Base-by-base conservation (phyloP, 495 filamentous ascomycete genomes). In the Aspergillus heteromorphus region DNA sequence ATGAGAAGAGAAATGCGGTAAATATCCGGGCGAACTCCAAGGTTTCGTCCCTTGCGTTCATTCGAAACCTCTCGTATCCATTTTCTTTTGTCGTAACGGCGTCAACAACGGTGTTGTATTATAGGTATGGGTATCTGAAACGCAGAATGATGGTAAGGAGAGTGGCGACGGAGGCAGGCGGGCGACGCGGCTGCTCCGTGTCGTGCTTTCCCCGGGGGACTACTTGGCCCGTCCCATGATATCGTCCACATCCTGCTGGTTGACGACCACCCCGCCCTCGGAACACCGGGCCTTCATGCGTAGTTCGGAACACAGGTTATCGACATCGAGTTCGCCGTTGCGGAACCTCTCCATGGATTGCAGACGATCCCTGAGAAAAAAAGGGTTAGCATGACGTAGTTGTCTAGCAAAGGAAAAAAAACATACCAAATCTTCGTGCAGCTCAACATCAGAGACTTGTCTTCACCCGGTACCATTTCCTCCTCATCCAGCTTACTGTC, bases 251-350 rank as follows among this genome's bases (percentile, higher is more conserved):
- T 97, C 91, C 40, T 83, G 83, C 71, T 96, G 82, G 59, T 89
- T 87, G 45, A 98, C 87, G 19, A 97, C 90, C n/a, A 92, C 88
- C 23, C 93, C 92, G 21, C 79, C 83, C 64, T 95, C 93, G 1
- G 91, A 95, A 66, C 95, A 99, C 66, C 92, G 92, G 42, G 95
- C 95, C 73, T 99, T 99, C 62, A 87, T 87, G 53, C 91, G 87
- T n/a, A 99, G 81, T 57, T 99, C 91, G 6, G 87, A 84, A 72
- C 95, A 99, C 11, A 99, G 79, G 50, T 83, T 81, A 65, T 99
- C 95, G 59, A 99, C 86, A 60, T 99, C 93, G 56, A 96, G 83
- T 58, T 92, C 88, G 60, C 91, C 92, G 45, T 81, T 85, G 60
- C 87, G 86, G 64, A 93, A 93, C 63, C 85, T 89, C 47, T 91